These are phyloP conservation scores for Penicillium palitans DNA, from an alignment of 2,329 filamentous ascomycete species.

Conservation along the genomic window DNA sequence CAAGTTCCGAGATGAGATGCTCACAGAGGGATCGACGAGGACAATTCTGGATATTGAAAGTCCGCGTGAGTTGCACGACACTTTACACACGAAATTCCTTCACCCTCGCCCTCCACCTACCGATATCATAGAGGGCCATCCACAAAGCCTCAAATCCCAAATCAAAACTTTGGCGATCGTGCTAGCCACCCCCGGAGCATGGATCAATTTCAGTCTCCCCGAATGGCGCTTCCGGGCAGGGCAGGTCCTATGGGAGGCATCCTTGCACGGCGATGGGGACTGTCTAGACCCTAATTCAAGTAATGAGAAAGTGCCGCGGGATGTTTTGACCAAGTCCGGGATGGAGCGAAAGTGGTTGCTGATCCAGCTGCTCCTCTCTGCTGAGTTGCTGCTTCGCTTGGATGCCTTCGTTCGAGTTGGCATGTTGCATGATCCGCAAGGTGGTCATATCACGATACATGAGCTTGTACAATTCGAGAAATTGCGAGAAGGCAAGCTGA, in stretches of 20 bases:
- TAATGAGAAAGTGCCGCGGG: slow-evolving; percentile 10
- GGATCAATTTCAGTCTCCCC: slow-evolving; percentile 50
- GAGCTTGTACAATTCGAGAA: slow-evolving; percentile 50
- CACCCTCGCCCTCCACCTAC: slow-evolving; percentile 36
- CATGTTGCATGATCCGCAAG: slow-evolving; percentile 42
- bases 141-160: slow-evolving; percentile 45
- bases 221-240: slow-evolving; percentile 50
- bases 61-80: slow-evolving; percentile 34
- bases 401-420: slow-evolving; percentile 49
- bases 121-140: slow-evolving; percentile 26
- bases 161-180: slow-evolving; percentile 48
- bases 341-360: slow-evolving; percentile 55
- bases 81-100: slow-evolving; percentile 42
- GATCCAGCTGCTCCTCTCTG: slow-evolving; percentile 56
- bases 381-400: slow-evolving; percentile 56
- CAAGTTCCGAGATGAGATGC: slow-evolving; percentile 36
- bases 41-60: slow-evolving; percentile 41
- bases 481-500: slow-evolving; percentile 52
- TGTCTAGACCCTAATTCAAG: slow-evolving; percentile 21
- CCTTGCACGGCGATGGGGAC: slow-evolving; percentile 40
- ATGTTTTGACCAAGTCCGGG: slow-evolving; percentile 28
- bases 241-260: slow-evolving; percentile 47
- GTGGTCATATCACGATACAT: slow-evolving; percentile 43
- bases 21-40: slow-evolving; percentile 31
- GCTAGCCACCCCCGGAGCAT: slow-evolving; percentile 46